Base-by-base conservation (phyloP, 2,329 filamentous ascomycete genomes). In the Thielaviopsis euricoi region DNA sequence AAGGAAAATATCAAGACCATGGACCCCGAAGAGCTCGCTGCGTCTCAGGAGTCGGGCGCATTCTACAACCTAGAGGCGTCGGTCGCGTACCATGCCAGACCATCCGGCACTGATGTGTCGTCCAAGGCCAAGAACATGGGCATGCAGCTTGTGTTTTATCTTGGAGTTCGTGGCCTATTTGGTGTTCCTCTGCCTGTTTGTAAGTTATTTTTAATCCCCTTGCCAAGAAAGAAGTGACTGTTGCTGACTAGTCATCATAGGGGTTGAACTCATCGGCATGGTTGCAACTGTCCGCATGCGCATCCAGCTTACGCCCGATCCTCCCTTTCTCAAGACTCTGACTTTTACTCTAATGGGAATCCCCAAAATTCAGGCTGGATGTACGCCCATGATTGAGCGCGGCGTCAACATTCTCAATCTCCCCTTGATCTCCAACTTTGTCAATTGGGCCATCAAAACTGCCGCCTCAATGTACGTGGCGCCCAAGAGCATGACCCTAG, bases 301-400 rank as follows among this genome's bases (percentile, higher is more conserved):
- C 37, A 71, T 96, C 17, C 86, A 91, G 63, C 82, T 97, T 73
- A 86, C 88, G 0, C 91, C 93, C 0, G 86, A 95, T 62, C 86
- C 93, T 1, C 93, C 93, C 0, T 97, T 95, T 69, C 74, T 95
- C 61, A 96, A 95, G 71, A 89, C 86, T 3, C 70, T 97, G 53
- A 95, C 90, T 0, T 89, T 96, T 66, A 97, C 90, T 0, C 76
- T 98, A 2, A 96, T 97, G 86, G 93, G 93, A 0, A 74, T 93
- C 3, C 93, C 93, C 13, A 89, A 95, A 65, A 85, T 97, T 3
- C 80, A 86, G 65, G 91, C 90, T 17, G 87, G 89, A 1, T 97
- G 91, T 66, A 85, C 89, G 15, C 93, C 93, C 0, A 93, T 97
- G 85, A 70, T 96, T n/a, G 82, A 93, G 67, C 85, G 82, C 63